Conservation (phyloP, 108 stramenopile species). For the Bacterosira constricta region DNA sequence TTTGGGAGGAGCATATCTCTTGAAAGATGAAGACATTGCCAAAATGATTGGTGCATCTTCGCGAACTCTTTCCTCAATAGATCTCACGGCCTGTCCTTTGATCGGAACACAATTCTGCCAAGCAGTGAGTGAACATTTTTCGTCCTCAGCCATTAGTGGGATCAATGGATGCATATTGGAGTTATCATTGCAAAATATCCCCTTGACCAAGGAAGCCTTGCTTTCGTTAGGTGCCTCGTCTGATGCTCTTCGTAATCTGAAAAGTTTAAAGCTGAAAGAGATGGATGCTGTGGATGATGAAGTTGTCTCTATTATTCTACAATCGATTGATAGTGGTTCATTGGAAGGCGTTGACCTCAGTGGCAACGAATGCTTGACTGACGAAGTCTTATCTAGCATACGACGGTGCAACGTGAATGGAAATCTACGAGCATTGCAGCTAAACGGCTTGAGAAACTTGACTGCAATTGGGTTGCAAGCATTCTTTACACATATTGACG, state of each 20-base stretch:
- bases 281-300: slow-evolving; percentile 62
- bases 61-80: slow-evolving; percentile 66
- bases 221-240: slow-evolving; percentile 40
- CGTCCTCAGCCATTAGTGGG: slow-evolving; percentile 8
- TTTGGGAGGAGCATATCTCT: slow-evolving; percentile 77
- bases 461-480: slow-evolving; percentile 70
- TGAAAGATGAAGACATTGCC: slow-evolving; percentile 70
- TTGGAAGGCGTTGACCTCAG: slow-evolving; percentile 71
- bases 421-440: slow-evolving; percentile 54
- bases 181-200: slow-evolving; percentile 67
- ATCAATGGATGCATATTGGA: slow-evolving; percentile 53
- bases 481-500: slow-evolving; percentile 69
- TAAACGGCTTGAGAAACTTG: slow-evolving; percentile 63
- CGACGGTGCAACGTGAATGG: slow-evolving; percentile 57
- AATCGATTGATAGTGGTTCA: slow-evolving; percentile 24
- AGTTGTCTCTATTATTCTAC: slow-evolving; percentile 52
- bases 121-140: slow-evolving; percentile 42
- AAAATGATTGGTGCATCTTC: slow-evolving; percentile 51
- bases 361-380: slow-evolving; percentile 64
- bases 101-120: slow-evolving; percentile 57
- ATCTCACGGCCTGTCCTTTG: slow-evolving; percentile 74
- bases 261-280: slow-evolving; percentile 62
- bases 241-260: slow-evolving; percentile 54
- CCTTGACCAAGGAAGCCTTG: slow-evolving; percentile 47
- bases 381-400: slow-evolving; percentile 67